Percentiles rank a stretch among this genome's conserved stretches.
Evolutionary conservation across 192 early-diverging fungal genomes (phyloP).

Genomic region (Gamsiella multidivaricata): DNA sequence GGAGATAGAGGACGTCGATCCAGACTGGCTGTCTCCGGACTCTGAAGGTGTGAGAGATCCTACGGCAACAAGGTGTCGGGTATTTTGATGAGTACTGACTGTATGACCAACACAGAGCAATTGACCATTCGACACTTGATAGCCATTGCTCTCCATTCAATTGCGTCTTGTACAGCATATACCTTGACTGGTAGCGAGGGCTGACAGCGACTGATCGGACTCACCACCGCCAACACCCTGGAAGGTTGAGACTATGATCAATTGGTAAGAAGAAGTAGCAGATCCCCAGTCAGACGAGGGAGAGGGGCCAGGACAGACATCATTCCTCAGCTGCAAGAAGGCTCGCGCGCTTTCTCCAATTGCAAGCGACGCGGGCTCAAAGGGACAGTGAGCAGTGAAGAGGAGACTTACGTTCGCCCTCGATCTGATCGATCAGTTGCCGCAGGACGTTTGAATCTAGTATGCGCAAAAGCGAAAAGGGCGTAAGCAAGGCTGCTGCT

Average conservation of each 20-base stretch:
- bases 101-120: not conserved
- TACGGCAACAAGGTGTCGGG: too few relatives aligned
- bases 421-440: conserved; percentile 49
- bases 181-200: conserved; percentile 42
- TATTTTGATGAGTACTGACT: too few relatives aligned
- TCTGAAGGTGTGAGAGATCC: conserved; percentile 15
- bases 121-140: too few relatives aligned
- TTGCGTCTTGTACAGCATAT: too few relatives aligned
- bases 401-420: conserved; percentile 35
- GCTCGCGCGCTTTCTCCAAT: too few relatives aligned
- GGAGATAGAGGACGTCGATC: conserved; percentile 2
- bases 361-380: not conserved
- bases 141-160: too few relatives aligned
- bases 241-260: conserved; percentile 15
- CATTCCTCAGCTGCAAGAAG: too few relatives aligned
- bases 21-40: conserved; percentile 5
- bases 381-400: not conserved
- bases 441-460: conserved; percentile 46
- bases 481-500: not conserved
- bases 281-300: too few relatives aligned
- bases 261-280: not conserved
- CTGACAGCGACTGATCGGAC: conserved; percentile 17
- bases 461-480: not conserved
- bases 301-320: too few relatives aligned
- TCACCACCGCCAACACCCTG: conserved; percentile 9